phyloP scores from a whole-genome alignment of 805 yeast genomes.

The Lipomyces kockii region DNA sequence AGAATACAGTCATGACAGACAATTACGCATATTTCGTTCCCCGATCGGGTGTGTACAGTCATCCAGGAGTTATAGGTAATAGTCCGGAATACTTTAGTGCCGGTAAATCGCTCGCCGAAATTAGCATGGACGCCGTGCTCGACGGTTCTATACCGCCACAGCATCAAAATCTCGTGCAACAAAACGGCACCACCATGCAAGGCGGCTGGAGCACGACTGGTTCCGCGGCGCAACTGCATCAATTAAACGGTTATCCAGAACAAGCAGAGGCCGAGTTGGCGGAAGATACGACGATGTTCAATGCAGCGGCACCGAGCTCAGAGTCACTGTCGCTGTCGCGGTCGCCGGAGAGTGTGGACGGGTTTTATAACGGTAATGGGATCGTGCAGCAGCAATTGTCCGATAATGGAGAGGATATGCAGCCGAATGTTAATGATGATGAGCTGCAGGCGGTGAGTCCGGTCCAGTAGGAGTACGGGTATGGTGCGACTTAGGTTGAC shows the following conservation, averaged over 20 bases:
- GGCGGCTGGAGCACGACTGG: neutral
- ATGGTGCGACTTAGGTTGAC: neutral
- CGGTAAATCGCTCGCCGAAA: neutral
- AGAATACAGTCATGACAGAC: neutral
- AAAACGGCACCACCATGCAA: neutral
- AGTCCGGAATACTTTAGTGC: neutral
- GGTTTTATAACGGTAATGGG: neutral
- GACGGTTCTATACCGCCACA: neutral
- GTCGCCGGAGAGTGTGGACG: neutral
- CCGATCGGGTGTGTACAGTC: neutral
- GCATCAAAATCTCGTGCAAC: neutral
- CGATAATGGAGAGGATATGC: constrained; percentile 8
- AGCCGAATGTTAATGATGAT: constrained; percentile 9
- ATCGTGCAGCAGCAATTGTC: neutral
- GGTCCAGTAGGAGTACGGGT: no score
- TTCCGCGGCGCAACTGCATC: neutral
- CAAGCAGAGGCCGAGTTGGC: neutral
- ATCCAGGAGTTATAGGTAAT: neutral
- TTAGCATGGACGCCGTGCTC: neutral
- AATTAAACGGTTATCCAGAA: neutral
- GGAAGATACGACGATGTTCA: neutral
- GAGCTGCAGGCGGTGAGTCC: constrained; percentile 14
- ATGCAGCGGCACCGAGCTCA: neutral
- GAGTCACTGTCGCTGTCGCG: neutral
- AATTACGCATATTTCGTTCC: neutral